Conservation (phyloP, 805 yeast genomes). For the Saturnispora saitoi region DNA sequence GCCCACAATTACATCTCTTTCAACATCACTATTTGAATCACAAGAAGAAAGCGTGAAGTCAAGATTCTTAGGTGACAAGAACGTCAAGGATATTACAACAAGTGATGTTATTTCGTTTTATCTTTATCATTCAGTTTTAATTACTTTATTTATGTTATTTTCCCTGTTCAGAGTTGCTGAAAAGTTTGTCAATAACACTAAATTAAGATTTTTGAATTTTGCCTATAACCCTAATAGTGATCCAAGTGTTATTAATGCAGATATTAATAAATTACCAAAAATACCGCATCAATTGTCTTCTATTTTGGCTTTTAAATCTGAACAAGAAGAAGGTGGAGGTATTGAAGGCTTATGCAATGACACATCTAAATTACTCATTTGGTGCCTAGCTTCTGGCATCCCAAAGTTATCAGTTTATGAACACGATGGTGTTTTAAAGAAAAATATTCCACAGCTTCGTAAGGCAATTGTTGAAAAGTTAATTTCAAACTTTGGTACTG, state of each 20-base stretch:
- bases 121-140: slow-evolving; percentile 40
- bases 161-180: slow-evolving; percentile 48
- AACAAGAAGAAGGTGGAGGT: slow-evolving; percentile 85
- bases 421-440: slow-evolving; percentile 58
- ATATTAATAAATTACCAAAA: slow-evolving; percentile 62
- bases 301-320: slow-evolving; percentile 63
- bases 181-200: slow-evolving; percentile 41
- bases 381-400: slow-evolving; percentile 89
- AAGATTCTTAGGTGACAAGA: slow-evolving; percentile 8
- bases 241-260: slow-evolving; percentile 81
- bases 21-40: slow-evolving; percentile 17
- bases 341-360: slow-evolving; percentile 71
- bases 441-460: slow-evolving; percentile 46
- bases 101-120: slow-evolving; percentile 20
- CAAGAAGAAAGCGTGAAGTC: slow-evolving; percentile 10
- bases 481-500: slow-evolving; percentile 65
- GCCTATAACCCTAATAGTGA: slow-evolving; percentile 66
- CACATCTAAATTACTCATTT: slow-evolving; percentile 67
- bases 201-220: slow-evolving; percentile 49
- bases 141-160: slow-evolving; percentile 45
- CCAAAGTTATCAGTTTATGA: slow-evolving; percentile 69
- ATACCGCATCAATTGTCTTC: slow-evolving; percentile 72
- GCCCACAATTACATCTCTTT: slow-evolving; percentile 7
- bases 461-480: slow-evolving; percentile 51
- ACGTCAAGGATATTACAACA: neutral